A percentile compares a stretch with the other conserved stretches of the same genome.
Evolutionary conservation across 1,284 basidiomycete species (phyloP).

Genomic region (Heterobasidion parviporum): DNA sequence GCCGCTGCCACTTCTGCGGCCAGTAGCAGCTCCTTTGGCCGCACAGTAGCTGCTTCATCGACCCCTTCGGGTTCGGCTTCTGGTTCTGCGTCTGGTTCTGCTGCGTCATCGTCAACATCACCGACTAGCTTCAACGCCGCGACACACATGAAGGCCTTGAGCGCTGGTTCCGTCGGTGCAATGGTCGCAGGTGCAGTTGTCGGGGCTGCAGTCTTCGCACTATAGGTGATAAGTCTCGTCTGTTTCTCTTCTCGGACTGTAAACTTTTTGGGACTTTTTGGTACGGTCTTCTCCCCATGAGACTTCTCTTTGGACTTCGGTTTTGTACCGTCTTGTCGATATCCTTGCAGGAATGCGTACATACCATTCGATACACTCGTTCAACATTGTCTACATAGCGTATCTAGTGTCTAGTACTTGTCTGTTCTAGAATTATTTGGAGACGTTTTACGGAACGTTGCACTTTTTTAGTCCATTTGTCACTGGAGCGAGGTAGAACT

Average conservation of each 20-base stretch:
- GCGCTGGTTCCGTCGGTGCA: constrained; percentile 24
- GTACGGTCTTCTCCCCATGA: neutral
- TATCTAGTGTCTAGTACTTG: no score
- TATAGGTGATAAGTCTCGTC: constrained; percentile 20
- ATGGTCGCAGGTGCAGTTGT: constrained; percentile 30
- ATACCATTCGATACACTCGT: no score
- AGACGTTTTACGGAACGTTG: no score
- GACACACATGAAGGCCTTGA: constrained; percentile 9
- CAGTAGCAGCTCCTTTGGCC: no score
- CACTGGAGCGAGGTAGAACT: no score
- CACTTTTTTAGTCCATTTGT: no score
- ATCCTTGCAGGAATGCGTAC: neutral
- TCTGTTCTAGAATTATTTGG: no score
- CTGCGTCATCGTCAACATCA: neutral
- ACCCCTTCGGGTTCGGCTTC: neutral
- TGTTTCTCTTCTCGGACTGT: neutral
- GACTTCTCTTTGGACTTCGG: neutral
- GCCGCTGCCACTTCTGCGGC: neutral
- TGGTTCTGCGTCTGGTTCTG: constrained; percentile 1
- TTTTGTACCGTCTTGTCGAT: neutral
- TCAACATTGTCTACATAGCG: no score
- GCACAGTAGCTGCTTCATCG: neutral
- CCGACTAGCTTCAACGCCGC: constrained; percentile 12
- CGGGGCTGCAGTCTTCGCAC: constrained; percentile 29
- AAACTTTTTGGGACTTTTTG: neutral